Evolutionary conservation across 805 yeast genomes (phyloP).

Genomic region (Saturnispora mendoncae): DNA sequence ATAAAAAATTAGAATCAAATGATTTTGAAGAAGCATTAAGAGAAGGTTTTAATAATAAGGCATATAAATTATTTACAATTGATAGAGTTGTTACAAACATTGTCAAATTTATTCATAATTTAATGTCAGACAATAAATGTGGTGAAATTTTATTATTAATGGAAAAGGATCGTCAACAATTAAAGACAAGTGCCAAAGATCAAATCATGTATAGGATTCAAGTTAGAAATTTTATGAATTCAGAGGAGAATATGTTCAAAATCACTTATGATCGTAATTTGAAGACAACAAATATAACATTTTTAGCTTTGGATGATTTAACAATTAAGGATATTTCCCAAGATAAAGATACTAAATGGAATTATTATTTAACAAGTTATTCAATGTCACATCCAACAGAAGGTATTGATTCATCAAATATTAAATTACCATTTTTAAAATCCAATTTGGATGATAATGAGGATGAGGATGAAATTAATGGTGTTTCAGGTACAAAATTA

Average conservation of each 20-base stretch:
- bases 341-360: constrained; percentile 76
- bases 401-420: constrained; percentile 72
- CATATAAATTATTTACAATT: constrained; percentile 84
- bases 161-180: constrained; percentile 66
- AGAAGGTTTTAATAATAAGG: constrained; percentile 89
- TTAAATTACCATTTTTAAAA: constrained; percentile 72
- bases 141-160: constrained; percentile 73
- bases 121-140: constrained; percentile 70
- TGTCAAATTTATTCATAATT: constrained; percentile 79
- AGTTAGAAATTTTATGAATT: constrained; percentile 66
- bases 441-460: constrained; percentile 43
- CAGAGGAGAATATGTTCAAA: constrained; percentile 90
- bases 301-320: constrained; percentile 79
- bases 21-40: constrained; percentile 93
- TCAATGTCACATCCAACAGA: constrained; percentile 96
- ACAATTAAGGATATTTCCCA: constrained; percentile 57
- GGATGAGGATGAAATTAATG: constrained; percentile 39
- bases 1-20: constrained; percentile 86
- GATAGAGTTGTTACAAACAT: constrained; percentile 84
- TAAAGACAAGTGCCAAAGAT: constrained; percentile 65
- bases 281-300: constrained; percentile 59
- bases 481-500: constrained; percentile 58
- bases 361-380: constrained; percentile 86
- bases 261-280: constrained; percentile 54
- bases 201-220: constrained; percentile 88